Base-by-base conservation (phyloP, 257 asterid species). In the Paraleonurus japonicus region DNA sequence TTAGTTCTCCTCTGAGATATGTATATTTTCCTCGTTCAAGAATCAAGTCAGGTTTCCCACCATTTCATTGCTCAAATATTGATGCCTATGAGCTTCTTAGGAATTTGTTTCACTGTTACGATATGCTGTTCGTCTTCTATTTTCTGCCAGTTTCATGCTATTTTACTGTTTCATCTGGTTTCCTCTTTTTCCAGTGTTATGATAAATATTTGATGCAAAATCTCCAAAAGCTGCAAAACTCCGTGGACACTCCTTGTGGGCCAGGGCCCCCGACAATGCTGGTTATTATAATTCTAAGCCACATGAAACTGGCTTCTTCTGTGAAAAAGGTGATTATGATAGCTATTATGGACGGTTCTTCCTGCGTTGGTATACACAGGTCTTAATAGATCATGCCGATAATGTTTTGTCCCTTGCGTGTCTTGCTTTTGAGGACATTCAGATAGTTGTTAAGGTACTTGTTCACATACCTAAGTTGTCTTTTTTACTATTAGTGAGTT, bases 181-280 rank as follows among this genome's bases (percentile, higher is more conserved):
- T 24, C 61, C 9, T 73, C 27, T 72, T 37, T 69, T 39, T 70
- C 61, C 86, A 89, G 96, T 89, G 93, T 70, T 87, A 85, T 53
- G 93, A 87, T 69, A 89, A 85, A 74, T 85, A 85, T 78, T 73
- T 82, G 63, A 71, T 75, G 78, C 86, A 81, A 79, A 81, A 83
- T 73, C 90, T 89, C 47, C 79, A 65, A 68, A 84, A 70, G 90
- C 88, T 83, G 92, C 96, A 62, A 83, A 81, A 71, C 69, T 76
- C 27, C 84, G 89, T 35, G 93, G 96, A 60, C 89, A 87, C 70
- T 79, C 91, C 66, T 82, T 77, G 67, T 89, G 93, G 96, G 93
- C 77, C 39, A 73, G 82, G 73, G 82, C 80, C 27, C 96, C 96
- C 26, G 96, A 87, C 72, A 83, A 89, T 82, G 86, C 91, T 61